Conservation (phyloP, 176 grass and related monocot species). For the Elaeis guineensis region DNA sequence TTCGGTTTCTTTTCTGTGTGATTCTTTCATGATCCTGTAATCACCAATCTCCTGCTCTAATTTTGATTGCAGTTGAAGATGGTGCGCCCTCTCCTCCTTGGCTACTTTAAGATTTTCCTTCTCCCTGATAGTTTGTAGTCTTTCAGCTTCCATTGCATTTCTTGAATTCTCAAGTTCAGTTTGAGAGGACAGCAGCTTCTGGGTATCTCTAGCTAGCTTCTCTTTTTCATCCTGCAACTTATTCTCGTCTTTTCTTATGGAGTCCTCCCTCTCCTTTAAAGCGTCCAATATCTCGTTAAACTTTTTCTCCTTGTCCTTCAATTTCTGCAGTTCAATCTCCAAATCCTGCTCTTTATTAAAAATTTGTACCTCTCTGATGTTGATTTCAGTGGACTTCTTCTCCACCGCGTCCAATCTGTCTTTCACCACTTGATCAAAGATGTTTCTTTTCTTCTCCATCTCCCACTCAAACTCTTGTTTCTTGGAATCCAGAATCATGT, state of each 20-base stretch:
- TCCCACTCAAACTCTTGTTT: conserved; percentile 62
- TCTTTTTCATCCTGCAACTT: conserved; percentile 56
- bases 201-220: conserved; percentile 29
- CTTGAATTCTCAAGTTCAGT: conserved; percentile 49
- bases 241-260: conserved; percentile 43
- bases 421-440: conserved; percentile 53
- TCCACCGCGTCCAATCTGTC: conserved; percentile 38
- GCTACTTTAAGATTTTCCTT: conserved; percentile 55
- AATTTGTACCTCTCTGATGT: conserved; percentile 47
- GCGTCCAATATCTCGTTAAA: conserved; percentile 57
- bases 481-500: conserved; percentile 54
- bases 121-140: conserved; percentile 56
- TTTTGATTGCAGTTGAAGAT: conserved; percentile 32
- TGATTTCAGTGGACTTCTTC: conserved; percentile 51
- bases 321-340: conserved; percentile 43
- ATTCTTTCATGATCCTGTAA: conserved; percentile 66
- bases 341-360: conserved; percentile 48
- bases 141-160: conserved; percentile 46
- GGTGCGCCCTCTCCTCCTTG: conserved; percentile 60
- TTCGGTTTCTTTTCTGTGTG: conserved; percentile 54
- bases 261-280: conserved; percentile 70
- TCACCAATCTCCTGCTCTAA: conserved; percentile 91
- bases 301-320: conserved; percentile 58
- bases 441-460: conserved; percentile 48
- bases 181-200: conserved; percentile 32